phyloP scores from a whole-genome alignment of 164 flowering plant species.

The Echeveria elegans region DNA sequence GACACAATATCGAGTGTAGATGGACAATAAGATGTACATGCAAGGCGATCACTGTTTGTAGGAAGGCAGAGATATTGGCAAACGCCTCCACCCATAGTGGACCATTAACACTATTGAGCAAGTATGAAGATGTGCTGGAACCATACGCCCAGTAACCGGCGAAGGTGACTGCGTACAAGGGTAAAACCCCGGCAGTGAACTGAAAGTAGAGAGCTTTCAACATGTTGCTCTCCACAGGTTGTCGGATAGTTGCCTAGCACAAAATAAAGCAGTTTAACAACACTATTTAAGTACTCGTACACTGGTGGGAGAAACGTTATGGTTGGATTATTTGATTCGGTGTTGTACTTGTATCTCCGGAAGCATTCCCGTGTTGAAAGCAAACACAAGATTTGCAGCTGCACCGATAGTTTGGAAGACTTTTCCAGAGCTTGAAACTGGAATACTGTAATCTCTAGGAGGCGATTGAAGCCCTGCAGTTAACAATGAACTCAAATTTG shows the following conservation, averaged over 20 bases:
- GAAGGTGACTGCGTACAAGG: constrained; percentile 42
- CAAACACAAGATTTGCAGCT: too few species aligned
- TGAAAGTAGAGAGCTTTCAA: too few species aligned
- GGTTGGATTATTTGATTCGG: not conserved
- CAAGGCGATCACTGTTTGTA: too few species aligned
- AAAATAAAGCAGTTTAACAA: not conserved
- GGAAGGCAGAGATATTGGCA: constrained; percentile 28
- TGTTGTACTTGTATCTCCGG: constrained; percentile 40
- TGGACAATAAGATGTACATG: constrained; percentile 9
- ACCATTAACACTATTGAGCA: too few species aligned
- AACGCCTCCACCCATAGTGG: constrained; percentile 36
- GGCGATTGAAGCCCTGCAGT: not conserved
- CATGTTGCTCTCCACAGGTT: constrained; percentile 49
- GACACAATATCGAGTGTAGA: not conserved
- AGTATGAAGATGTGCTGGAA: constrained; percentile 36
- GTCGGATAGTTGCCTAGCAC: constrained; percentile 40
- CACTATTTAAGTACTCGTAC: not conserved
- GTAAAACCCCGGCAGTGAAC: constrained; percentile 32
- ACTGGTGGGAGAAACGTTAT: not conserved
- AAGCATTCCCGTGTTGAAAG: too few species aligned
- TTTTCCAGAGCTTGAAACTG: too few species aligned
- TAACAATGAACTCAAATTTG: not conserved
- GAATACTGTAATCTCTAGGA: too few species aligned
- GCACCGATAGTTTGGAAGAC: too few species aligned
- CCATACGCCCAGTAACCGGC: constrained; percentile 62